These are phyloP conservation scores for Leptomonas seymouri DNA, from an alignment of 208 protist genomes.

Conservation along the genomic window DNA sequence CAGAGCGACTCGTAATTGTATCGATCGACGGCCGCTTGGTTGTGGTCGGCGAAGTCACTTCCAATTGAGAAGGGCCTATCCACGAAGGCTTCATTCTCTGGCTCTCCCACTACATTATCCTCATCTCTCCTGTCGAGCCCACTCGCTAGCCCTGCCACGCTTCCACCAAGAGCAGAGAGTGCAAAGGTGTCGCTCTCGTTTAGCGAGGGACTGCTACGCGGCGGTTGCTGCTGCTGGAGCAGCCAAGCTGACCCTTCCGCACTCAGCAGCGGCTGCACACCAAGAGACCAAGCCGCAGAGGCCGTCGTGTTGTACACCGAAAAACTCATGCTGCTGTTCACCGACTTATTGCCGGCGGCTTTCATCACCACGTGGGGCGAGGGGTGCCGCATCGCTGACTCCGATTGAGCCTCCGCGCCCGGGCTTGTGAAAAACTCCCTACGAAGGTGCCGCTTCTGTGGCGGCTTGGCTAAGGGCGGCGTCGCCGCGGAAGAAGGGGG, in stretches of 20 bases:
- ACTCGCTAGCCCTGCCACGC: background rate
- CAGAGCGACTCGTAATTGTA: constrained; percentile 5
- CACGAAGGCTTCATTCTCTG: background rate
- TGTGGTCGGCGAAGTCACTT: constrained; percentile 7
- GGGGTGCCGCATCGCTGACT: background rate
- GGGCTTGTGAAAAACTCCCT: background rate
- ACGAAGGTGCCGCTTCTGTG: background rate
- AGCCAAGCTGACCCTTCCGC: background rate
- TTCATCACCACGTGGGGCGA: background rate
- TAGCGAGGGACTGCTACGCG: background rate
- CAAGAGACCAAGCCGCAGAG: background rate
- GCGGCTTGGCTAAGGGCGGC: background rate
- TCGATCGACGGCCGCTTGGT: background rate
- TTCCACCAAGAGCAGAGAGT: background rate
- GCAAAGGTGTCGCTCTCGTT: constrained; percentile 12
- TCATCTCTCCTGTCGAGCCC: background rate
- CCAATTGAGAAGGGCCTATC: constrained; percentile 3
- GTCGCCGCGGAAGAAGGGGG: background rate
- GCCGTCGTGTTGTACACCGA: background rate
- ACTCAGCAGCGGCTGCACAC: background rate
- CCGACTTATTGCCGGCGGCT: background rate
- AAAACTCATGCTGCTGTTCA: constrained; percentile 1
- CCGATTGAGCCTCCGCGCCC: background rate
- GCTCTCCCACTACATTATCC: background rate
- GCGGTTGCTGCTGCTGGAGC: background rate